Conservation (phyloP, 441 rosid species). For the Aleurites moluccanus region DNA sequence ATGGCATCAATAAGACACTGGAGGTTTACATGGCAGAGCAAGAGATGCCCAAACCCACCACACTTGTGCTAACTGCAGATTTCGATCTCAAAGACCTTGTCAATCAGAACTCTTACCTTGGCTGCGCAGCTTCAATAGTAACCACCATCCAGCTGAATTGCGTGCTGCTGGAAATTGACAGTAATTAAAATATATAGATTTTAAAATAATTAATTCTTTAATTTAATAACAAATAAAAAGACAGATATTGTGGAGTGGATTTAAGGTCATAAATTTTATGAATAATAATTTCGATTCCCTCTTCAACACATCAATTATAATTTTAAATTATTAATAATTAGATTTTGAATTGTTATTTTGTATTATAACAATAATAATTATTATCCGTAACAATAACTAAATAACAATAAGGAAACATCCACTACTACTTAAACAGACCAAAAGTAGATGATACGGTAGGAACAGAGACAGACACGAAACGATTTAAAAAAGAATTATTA, state of each 20-base stretch:
- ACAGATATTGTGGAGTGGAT: no score
- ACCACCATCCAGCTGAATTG: conserved; percentile 42
- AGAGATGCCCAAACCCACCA: conserved; percentile 23
- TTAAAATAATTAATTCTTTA: no score
- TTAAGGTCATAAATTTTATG: no score
- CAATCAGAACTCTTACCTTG: conserved; percentile 43
- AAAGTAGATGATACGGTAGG: background rate
- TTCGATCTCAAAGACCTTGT: conserved; percentile 42
- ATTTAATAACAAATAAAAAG: no score
- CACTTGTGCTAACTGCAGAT: conserved; percentile 29
- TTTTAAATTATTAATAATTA: no score
- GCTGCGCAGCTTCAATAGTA: conserved; percentile 55
- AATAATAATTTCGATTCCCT: no score
- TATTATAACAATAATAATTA: no score
- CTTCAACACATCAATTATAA: no score
- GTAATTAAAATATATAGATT: no score
- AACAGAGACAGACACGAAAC: background rate
- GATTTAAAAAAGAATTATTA: background rate
- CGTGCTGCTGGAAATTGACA: conserved; percentile 51
- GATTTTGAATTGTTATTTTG: no score
- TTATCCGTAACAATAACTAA: background rate
- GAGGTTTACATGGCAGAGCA: conserved; percentile 42
- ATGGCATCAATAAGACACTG: conserved; percentile 31
- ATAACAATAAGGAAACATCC: background rate
- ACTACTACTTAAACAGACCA: background rate